Evolutionary conservation across 805 yeast genomes (phyloP).

Genomic region (Yamadazyma philogaea): DNA sequence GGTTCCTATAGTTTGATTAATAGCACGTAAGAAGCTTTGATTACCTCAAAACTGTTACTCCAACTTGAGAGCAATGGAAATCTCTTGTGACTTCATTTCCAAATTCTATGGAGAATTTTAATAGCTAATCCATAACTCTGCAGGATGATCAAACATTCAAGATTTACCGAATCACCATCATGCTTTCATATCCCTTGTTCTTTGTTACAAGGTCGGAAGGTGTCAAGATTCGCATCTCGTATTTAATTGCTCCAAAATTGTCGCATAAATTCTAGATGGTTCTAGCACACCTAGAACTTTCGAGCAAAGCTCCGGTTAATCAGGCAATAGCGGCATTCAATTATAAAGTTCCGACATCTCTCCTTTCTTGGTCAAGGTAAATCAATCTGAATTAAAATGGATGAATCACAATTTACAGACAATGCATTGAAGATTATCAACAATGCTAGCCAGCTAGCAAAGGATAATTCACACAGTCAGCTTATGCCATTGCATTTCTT

Average conservation of each 20-base stretch:
- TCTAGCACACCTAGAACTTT: constrained; percentile 13
- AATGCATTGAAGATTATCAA: constrained; percentile 82
- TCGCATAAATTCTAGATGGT: constrained; percentile 11
- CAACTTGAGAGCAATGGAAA: too few relatives aligned
- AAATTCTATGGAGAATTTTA: too few relatives aligned
- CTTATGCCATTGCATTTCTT: constrained; percentile 83
- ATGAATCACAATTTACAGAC: constrained; percentile 83
- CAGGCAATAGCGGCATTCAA: neutral
- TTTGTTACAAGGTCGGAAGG: neutral
- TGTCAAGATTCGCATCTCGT: too few relatives aligned
- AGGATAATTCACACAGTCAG: constrained; percentile 80
- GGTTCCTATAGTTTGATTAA: too few relatives aligned
- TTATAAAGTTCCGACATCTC: neutral
- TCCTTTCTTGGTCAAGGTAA: neutral
- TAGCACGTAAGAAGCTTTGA: too few relatives aligned
- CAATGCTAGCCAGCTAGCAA: constrained; percentile 76
- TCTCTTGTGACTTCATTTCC: too few relatives aligned
- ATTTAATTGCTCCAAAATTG: constrained; percentile 4
- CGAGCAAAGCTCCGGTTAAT: constrained; percentile 5
- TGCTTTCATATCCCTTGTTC: too few relatives aligned
- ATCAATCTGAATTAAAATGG: constrained; percentile 35
- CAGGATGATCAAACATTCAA: too few relatives aligned
- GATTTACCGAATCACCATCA: neutral
- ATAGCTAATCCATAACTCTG: neutral
- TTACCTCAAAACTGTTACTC: too few relatives aligned